These are phyloP conservation scores for Candida arabinofermentans DNA, from an alignment of 805 yeast genomes.

Conservation along the genomic window DNA sequence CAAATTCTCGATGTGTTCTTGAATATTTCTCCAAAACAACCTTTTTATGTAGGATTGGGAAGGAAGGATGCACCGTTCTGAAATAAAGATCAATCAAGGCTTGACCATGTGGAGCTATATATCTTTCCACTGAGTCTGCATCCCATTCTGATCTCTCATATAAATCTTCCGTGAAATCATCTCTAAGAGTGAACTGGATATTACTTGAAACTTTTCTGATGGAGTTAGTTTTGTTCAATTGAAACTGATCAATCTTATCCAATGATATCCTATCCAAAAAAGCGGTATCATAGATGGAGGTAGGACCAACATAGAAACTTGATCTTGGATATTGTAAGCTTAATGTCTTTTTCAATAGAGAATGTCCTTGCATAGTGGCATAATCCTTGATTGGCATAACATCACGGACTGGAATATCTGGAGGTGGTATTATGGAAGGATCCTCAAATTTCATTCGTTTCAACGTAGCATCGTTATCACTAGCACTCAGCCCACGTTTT, in stretches of 20 bases:
- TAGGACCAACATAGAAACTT: conserved; percentile 83
- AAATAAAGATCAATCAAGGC: conserved; percentile 76
- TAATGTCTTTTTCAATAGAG: conserved; percentile 62
- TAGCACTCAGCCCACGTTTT: conserved; percentile 34
- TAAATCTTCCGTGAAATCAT: conserved; percentile 71
- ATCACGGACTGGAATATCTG: conserved; percentile 42
- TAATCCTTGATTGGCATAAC: conserved; percentile 65
- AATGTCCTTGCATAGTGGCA: conserved; percentile 56
- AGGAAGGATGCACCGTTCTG: conserved; percentile 82
- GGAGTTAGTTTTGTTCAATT: conserved; percentile 59
- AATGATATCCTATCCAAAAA: conserved; percentile 61
- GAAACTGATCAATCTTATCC: conserved; percentile 77
- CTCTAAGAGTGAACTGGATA: conserved; percentile 73
- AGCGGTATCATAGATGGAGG: conserved; percentile 75
- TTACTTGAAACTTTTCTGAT: conserved; percentile 75
- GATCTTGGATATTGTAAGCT: conserved; percentile 88
- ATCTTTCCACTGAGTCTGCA: conserved; percentile 77
- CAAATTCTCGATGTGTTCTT: conserved; percentile 85
- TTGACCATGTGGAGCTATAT: conserved; percentile 91
- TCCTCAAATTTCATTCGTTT: conserved; percentile 34
- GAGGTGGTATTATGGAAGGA: conserved; percentile 33
- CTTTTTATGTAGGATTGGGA: conserved; percentile 86
- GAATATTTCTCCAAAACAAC: conserved; percentile 90
- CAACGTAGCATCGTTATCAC: conserved; percentile 15
- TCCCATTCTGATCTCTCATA: conserved; percentile 68